Evolutionary conservation across 768 basidiomycete species (phyloP).

Genomic region (Panellus pusillus): DNA sequence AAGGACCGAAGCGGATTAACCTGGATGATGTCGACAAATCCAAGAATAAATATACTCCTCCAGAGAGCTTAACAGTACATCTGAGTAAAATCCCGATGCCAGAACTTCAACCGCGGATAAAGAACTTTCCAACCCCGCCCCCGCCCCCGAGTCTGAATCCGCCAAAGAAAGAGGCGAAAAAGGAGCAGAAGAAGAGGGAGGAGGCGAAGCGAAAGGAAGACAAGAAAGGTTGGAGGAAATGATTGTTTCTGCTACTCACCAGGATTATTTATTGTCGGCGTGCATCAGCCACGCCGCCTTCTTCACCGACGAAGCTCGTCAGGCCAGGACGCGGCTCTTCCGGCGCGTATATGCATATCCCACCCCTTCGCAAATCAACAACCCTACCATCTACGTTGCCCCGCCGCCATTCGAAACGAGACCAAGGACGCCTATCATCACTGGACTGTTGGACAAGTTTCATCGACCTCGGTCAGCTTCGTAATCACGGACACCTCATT

Average conservation of each 20-base stretch:
- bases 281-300: slow-evolving; percentile 9
- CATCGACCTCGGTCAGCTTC: slow-evolving; percentile 17
- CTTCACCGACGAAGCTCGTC: slow-evolving; percentile 23
- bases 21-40: slow-evolving; percentile 54
- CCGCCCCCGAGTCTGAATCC: slow-evolving; percentile 22
- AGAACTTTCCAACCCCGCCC: neutral
- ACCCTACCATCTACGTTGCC: slow-evolving; percentile 38
- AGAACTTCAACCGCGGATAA: slow-evolving; percentile 63
- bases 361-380: slow-evolving; percentile 44
- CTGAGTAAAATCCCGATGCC: slow-evolving; percentile 88
- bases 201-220: slow-evolving; percentile 32
- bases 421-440: slow-evolving; percentile 7
- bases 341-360: slow-evolving; percentile 32
- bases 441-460: slow-evolving; percentile 20
- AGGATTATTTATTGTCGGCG: neutral
- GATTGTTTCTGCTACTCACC: slow-evolving; percentile 31
- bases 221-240: slow-evolving; percentile 34
- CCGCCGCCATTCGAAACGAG: slow-evolving; percentile 27
- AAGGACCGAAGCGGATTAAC: slow-evolving; percentile 68
- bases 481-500: neutral
- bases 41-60: slow-evolving; percentile 59
- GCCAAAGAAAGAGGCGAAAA: slow-evolving; percentile 28
- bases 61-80: slow-evolving; percentile 67
- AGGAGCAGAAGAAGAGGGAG: slow-evolving; percentile 39
- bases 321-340: slow-evolving; percentile 26